Conservation (phyloP, 768 basidiomycete genomes). For the Agaricus bisporus region DNA sequence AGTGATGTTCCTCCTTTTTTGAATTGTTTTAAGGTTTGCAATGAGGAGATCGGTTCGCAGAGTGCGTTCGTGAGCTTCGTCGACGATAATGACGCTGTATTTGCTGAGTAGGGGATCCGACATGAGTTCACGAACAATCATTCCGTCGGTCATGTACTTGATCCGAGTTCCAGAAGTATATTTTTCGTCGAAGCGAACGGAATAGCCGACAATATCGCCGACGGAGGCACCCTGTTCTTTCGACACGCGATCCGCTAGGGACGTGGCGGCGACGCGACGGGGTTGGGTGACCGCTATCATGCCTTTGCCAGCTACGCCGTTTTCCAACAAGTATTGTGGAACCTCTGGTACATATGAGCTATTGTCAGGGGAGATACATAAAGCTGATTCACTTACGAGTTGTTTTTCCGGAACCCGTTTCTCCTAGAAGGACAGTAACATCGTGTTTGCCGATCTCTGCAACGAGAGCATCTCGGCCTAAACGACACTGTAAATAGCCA, state of each 20-base stretch:
- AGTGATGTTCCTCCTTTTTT: conserved; percentile 50
- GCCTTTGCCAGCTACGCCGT: conserved; percentile 62
- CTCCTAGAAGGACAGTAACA: conserved; percentile 86
- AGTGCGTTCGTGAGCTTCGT: conserved; percentile 97
- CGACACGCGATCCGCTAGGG: conserved; percentile 88
- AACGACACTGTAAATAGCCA: conserved; percentile 1
- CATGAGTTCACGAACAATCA: conserved; percentile 91
- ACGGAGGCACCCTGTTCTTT: conserved; percentile 69
- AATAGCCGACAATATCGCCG: conserved; percentile 84
- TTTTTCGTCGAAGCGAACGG: conserved; percentile 92
- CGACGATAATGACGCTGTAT: conserved; percentile 88
- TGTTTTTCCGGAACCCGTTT: conserved; percentile 98
- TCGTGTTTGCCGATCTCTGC: conserved; percentile 71
- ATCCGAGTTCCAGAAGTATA: conserved; percentile 69
- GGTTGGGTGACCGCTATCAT: conserved; percentile 94
- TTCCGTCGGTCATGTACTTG: conserved; percentile 97
- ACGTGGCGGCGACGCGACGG: conserved; percentile 89
- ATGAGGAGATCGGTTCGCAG: conserved; percentile 92
- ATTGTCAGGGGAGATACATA: not conserved
- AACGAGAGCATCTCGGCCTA: conserved; percentile 73
- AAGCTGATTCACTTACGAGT: conserved; percentile 67
- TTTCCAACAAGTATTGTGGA: conserved; percentile 90
- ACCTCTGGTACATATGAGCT: conserved; percentile 55
- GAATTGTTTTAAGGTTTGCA: conserved; percentile 82
- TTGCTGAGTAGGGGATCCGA: conserved; percentile 67